These are phyloP conservation scores for Alternaria sp. DNA, from an alignment of 2,329 filamentous ascomycete genomes.

Conservation along the genomic window DNA sequence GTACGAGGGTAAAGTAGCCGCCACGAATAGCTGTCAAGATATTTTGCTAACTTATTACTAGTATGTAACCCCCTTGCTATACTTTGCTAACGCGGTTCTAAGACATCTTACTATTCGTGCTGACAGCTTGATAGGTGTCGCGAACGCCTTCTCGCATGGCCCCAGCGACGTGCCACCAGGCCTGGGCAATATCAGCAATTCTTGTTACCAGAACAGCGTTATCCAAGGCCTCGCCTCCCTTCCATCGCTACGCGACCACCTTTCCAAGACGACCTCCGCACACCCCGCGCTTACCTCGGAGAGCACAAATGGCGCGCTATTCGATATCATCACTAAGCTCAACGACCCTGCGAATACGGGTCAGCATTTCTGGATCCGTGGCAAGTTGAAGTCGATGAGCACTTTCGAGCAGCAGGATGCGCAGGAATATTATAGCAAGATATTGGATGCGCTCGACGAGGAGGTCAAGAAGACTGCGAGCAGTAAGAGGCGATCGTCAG, in stretches of 20 bases:
- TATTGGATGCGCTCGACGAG: conserved; percentile 83
- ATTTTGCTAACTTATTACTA: no score
- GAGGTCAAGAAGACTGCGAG: conserved; percentile 63
- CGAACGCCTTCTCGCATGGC: conserved; percentile 44
- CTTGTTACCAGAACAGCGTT: conserved; percentile 97
- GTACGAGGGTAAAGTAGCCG: conserved; percentile 21
- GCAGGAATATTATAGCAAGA: conserved; percentile 93
- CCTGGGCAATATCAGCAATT: conserved; percentile 90
- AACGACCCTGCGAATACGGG: conserved; percentile 75
- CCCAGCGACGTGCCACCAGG: conserved; percentile 59
- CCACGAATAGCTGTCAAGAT: no score
- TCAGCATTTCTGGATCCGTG: conserved; percentile 79
- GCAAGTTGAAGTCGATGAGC: conserved; percentile 86
- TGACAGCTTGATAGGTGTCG: conserved; percentile 19
- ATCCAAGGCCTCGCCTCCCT: conserved; percentile 81
- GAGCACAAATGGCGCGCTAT: conserved; percentile 62
- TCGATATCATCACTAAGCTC: conserved; percentile 71
- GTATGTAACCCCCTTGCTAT: no score
- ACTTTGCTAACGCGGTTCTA: no score
- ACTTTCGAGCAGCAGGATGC: conserved; percentile 97
- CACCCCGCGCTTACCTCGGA: conserved; percentile 47
- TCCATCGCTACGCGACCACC: conserved; percentile 70
- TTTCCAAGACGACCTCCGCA: conserved; percentile 49
- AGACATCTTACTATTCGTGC: no score
- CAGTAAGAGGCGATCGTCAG: conserved; percentile 50